A percentile compares a stretch with the other conserved stretches of the same genome.
phyloP scores from a whole-genome alignment of 768 basidiomycete genomes.

The Russula emetica region DNA sequence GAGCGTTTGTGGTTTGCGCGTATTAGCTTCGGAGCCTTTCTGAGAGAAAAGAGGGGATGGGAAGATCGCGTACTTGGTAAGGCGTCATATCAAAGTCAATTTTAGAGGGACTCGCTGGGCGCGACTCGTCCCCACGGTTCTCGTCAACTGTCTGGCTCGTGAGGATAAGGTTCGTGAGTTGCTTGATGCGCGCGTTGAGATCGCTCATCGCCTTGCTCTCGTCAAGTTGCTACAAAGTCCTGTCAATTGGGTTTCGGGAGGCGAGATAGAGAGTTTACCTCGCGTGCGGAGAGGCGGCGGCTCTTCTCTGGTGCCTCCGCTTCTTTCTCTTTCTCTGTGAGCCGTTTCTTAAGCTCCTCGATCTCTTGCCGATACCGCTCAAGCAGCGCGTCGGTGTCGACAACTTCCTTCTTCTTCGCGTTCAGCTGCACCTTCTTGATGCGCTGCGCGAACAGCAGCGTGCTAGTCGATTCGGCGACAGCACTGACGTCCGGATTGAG shows the following conservation, averaged over 20 bases:
- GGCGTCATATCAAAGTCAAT: conserved; percentile 88
- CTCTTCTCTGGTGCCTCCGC: conserved; percentile 48
- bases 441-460: conserved; percentile 84
- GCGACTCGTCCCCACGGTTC: conserved; percentile 59
- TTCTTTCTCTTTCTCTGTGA: conserved; percentile 57
- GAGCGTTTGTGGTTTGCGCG: not conserved
- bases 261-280: conserved; percentile 32
- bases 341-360: conserved; percentile 73
- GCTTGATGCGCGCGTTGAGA: conserved; percentile 72
- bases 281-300: conserved; percentile 45
- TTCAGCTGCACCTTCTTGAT: conserved; percentile 88
- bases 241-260: conserved; percentile 10
- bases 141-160: conserved; percentile 83
- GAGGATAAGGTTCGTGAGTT: conserved; percentile 77
- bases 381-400: conserved; percentile 90
- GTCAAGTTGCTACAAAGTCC: conserved; percentile 60
- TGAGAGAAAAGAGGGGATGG: not conserved
- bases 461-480: conserved; percentile 80
- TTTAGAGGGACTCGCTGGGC: conserved; percentile 80
- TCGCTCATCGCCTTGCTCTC: conserved; percentile 84
- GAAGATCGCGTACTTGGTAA: conserved; percentile 56
- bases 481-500: conserved; percentile 82
- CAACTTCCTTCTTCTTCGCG: conserved; percentile 89
- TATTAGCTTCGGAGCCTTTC: not conserved
- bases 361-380: conserved; percentile 95